These are phyloP conservation scores for Trichoderma erinaceum DNA, from an alignment of 495 filamentous ascomycete species.

Conservation along the genomic window DNA sequence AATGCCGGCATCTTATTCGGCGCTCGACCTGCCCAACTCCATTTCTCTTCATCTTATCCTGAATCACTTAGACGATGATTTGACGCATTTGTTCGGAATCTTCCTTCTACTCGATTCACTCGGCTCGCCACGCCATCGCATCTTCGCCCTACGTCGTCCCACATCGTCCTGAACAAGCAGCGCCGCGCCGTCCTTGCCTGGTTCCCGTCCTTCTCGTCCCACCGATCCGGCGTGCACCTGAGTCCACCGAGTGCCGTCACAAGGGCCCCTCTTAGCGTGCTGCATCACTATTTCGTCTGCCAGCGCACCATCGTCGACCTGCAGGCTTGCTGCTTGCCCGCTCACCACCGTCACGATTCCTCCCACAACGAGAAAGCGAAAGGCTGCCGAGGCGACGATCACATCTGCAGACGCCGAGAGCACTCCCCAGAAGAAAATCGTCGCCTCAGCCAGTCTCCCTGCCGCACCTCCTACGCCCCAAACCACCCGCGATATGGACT, in stretches of 20 bases:
- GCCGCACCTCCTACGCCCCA: conserved; percentile 53
- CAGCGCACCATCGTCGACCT: not conserved
- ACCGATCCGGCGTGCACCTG: not conserved
- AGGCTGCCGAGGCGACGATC: conserved; percentile 74
- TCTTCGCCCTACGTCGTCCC: not conserved
- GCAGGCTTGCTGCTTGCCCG: not conserved
- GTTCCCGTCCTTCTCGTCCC: not conserved
- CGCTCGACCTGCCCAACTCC: conserved; percentile 4
- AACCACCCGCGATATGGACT: conserved; percentile 74
- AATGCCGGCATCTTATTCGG: not conserved
- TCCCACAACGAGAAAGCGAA: conserved; percentile 75
- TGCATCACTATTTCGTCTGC: not conserved
- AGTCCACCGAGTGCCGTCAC: conserved; percentile 1
- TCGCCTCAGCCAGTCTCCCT: conserved; percentile 42
- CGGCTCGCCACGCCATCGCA: not conserved
- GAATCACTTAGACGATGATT: not conserved
- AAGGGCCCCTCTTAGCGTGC: conserved; percentile 5
- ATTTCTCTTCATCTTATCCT: conserved; percentile 2
- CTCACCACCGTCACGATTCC: conserved; percentile 48
- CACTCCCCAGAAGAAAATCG: conserved; percentile 46
- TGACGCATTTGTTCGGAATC: not conserved
- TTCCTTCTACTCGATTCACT: not conserved
- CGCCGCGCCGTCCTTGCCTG: not conserved
- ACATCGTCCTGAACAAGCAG: not conserved
- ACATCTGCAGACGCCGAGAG: conserved; percentile 34